Evolutionary conservation across 495 filamentous ascomycete species (phyloP).

Genomic region (Amniculicola lignicola): DNA sequence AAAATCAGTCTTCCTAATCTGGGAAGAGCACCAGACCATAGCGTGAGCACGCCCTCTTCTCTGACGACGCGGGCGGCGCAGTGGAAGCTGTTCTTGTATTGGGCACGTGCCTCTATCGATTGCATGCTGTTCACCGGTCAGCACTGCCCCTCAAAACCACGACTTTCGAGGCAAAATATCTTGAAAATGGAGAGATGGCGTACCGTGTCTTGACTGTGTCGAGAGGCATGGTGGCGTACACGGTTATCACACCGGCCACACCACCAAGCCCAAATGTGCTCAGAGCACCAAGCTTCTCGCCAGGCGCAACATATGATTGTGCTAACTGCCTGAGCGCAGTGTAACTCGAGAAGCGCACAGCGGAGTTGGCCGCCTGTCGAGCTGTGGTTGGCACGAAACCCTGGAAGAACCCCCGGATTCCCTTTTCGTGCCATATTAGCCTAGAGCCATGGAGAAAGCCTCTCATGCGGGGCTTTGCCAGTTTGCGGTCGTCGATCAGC

Average conservation of each 20-base stretch:
- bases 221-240: conserved; percentile 84
- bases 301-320: conserved; percentile 85
- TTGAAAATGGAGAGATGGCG: conserved; percentile 1
- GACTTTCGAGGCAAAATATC: background rate
- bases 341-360: conserved; percentile 84
- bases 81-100: conserved; percentile 85
- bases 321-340: conserved; percentile 87
- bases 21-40: conserved; percentile 92
- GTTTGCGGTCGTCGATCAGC: conserved; percentile 95
- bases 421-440: conserved; percentile 82
- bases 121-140: conserved; percentile 67
- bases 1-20: conserved; percentile 73
- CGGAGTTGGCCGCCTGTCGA: conserved; percentile 90
- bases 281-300: conserved; percentile 87
- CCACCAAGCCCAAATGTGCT: conserved; percentile 91
- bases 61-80: conserved; percentile 81
- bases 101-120: conserved; percentile 77
- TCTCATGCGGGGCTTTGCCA: conserved; percentile 76
- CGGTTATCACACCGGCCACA: conserved; percentile 85
- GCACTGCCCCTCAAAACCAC: too few relatives aligned
- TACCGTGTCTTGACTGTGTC: conserved; percentile 92
- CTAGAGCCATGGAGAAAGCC: conserved; percentile 89
- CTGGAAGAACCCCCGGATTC: conserved; percentile 90
- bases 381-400: conserved; percentile 94
- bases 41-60: conserved; percentile 83